Evolutionary conservation across 805 yeast species (phyloP), one percentile per base, ranked within the genome.

Genomic region (Teunomyces barrocoloradensis): DNA sequence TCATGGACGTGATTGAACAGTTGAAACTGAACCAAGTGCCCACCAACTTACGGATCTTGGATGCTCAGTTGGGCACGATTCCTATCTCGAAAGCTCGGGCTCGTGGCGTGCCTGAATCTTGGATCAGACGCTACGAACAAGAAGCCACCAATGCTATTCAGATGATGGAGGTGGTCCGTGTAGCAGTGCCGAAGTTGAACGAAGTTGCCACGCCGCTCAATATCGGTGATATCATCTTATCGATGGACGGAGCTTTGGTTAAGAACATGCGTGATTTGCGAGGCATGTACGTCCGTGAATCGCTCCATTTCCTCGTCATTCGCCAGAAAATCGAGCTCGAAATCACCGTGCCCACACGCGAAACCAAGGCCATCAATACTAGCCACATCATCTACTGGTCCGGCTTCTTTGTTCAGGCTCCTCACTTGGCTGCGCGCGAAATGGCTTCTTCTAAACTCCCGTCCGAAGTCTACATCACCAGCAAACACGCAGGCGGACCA

Each of bases 341-440:
- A 42, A 55, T 90, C 18, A 65, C 62, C 15, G 89, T 87, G 7
- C 83, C 86, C 9, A 82, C 95, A 3, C 78, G 81, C 2, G 78
- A 79, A 17, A 77, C 90, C 3, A 70, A 74, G 25, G 74, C 76
- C 34, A 68, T 81, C 40, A 71, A 76, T 47, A 89, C 96, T 1
- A 77, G 79, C 33, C 83, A 84, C 46, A 70, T 89, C 34, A 84
- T 87, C 6, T 74, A 79, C 42, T 91, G 96, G 94, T 81, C 90
- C 44, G 97, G 97, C 18, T 84, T 90, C 34, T 68, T 85, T 5
- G 65, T 91, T 29, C 97, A 91, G 61, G 78, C 81, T 33, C 96
- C 97, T n/a, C 97, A 89, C 64, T 95, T 87, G 60, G 92, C 94
- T 6, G 96, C 90, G 13, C 80, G 91, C 52, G 96, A 90, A 68